phyloP scores from a whole-genome alignment of 768 basidiomycete species.

The Podaxis mareebaensis region DNA sequence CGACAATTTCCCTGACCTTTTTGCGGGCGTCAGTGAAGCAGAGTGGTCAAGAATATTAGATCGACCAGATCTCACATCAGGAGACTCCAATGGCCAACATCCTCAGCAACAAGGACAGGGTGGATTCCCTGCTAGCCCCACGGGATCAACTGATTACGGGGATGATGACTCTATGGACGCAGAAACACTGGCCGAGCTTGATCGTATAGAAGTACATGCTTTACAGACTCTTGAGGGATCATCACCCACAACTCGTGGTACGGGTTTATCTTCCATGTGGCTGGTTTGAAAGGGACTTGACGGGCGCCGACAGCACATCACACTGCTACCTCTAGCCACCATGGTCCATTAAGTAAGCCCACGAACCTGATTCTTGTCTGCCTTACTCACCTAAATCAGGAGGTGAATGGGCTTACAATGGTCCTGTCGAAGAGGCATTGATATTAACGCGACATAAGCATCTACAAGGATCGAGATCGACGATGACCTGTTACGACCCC shows the following conservation, averaged over 20 bases:
- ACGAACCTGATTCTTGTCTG: neutral
- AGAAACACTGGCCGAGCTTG: conserved; percentile 42
- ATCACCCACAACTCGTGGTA: conserved; percentile 9
- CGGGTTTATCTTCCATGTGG: conserved; percentile 5
- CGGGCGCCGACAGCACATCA: neutral
- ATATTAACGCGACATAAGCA: neutral
- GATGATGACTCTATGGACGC: conserved; percentile 32
- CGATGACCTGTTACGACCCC: neutral
- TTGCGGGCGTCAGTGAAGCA: conserved; percentile 50
- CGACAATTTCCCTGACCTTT: conserved; percentile 52
- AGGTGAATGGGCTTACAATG: conserved; percentile 2
- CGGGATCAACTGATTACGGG: conserved; percentile 26
- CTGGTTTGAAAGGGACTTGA: conserved; percentile 1
- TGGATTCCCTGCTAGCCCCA: conserved; percentile 14
- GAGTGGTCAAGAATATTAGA: conserved; percentile 43
- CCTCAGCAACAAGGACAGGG: conserved; percentile 2
- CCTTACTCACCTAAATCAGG: conserved; percentile 3
- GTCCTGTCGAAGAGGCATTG: neutral
- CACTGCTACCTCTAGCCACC: neutral
- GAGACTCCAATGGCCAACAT: neutral
- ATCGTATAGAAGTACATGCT: conserved; percentile 43
- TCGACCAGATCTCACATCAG: neutral
- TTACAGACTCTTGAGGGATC: conserved; percentile 13
- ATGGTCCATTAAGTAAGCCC: neutral
- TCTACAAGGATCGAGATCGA: neutral